Evolutionary conservation across 2,329 filamentous ascomycete species (phyloP), one percentile per base, ranked within the genome.

Genomic region (Epichloe uncinata): DNA sequence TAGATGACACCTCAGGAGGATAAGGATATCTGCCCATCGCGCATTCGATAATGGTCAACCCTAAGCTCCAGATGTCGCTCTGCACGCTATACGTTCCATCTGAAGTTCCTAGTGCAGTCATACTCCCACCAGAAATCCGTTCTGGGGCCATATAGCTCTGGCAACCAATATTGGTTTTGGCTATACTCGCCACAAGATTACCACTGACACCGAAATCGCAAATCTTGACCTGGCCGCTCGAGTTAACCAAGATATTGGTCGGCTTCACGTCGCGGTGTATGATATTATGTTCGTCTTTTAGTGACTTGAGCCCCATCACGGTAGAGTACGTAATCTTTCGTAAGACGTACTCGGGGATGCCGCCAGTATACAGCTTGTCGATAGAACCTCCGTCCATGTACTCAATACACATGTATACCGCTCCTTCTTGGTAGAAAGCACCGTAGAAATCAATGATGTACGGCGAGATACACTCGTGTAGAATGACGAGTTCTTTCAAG

Each of bases 121-220:
- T 81, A 20, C 85, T 85, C 50, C 90, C 89, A 45, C 87, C 88
- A 8, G 88, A 88, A 60, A 98, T 98, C 56, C 93, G 76, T 67
- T 98, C 93, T 0, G 93, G 93, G 0, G 93, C 93, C 93, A 98
- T 98, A 70, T 98, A 98, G 63, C 90, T 96, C 69, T 98, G 93
- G 62, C 93, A 98, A 38, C 93, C 93, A 60, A 98, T 98, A 64
- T 98, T 98, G 30, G 93, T 98, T 69, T 94, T 95, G 47, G 93
- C 93, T 60, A 97, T 97, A 70, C 89, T 95, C 22, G 93, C 91
- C 20, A 98, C 93, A 22, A 98, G 72, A 60, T 98, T 98, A 48
- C 93, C 93, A 57, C 87, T 94, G 50, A 98, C 93, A 51, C 93
- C 93, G 65, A 98, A 98, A 67, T 98, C 93, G 68, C 93, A 98